These are phyloP conservation scores for Flaveria robusta DNA, from an alignment of 129 eudicot genomes.

Conservation along the genomic window DNA sequence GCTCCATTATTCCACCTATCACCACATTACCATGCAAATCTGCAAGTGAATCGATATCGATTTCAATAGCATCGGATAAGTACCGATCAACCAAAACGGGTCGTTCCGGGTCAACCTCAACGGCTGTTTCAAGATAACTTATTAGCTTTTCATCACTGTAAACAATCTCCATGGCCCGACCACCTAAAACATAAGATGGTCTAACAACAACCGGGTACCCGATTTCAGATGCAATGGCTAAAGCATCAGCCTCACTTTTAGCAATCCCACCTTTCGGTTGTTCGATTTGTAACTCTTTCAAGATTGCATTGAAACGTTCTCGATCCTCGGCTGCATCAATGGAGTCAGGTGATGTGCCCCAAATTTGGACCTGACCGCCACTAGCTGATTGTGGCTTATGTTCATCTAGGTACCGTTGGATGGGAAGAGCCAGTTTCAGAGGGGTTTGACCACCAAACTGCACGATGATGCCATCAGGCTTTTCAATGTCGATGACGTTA, in stretches of 20 bases:
- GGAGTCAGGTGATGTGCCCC: slow-evolving; percentile 99
- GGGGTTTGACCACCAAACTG: slow-evolving; percentile 99
- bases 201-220: slow-evolving; percentile 98
- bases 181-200: slow-evolving; percentile 95
- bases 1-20: slow-evolving; percentile 99
- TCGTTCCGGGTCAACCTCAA: slow-evolving; percentile 86
- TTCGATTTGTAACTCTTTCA: slow-evolving; percentile 73
- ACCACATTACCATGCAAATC: slow-evolving; percentile 88
- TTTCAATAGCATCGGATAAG: slow-evolving; percentile 82
- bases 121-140: slow-evolving; percentile 79
- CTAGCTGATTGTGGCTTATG: slow-evolving; percentile 54
- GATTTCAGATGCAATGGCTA: slow-evolving; percentile 76
- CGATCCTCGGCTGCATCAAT: slow-evolving; percentile 99
- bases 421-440: slow-evolving; percentile 74
- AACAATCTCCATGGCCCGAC: slow-evolving; percentile 98
- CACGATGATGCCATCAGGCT: slow-evolving; percentile 97
- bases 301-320: slow-evolving; percentile 84
- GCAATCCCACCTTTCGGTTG: slow-evolving; percentile 99
- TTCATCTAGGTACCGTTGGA: slow-evolving; percentile 78
- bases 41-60: slow-evolving; percentile 86
- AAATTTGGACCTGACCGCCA: slow-evolving; percentile 77
- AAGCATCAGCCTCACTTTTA: slow-evolving; percentile 84
- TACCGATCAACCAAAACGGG: slow-evolving; percentile 89
- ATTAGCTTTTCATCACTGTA: slow-evolving; percentile 79
- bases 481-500: slow-evolving; percentile 82